These are phyloP conservation scores for Metarhizium humberi DNA, from an alignment of 2,329 filamentous ascomycete species.

Conservation along the genomic window DNA sequence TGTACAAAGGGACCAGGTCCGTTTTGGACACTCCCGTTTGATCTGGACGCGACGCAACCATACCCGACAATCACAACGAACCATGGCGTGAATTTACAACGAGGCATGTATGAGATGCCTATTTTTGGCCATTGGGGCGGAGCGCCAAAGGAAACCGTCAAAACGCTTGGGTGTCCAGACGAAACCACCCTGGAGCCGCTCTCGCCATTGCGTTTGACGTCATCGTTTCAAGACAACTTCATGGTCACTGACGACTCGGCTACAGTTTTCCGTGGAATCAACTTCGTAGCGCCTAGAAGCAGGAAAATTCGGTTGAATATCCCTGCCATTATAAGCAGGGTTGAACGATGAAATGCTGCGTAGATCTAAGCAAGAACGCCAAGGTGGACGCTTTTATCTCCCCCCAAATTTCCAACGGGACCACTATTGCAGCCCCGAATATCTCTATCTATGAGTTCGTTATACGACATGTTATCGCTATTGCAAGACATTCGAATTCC, in stretches of 20 bases:
- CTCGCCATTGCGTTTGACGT: slow-evolving; percentile 49
- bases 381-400: slow-evolving; percentile 30
- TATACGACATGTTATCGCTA: slow-evolving; percentile 32
- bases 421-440: slow-evolving; percentile 44
- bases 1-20: not conserved
- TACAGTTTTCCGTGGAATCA: slow-evolving; percentile 45
- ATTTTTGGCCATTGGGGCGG: slow-evolving; percentile 3
- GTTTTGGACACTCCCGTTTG: not conserved
- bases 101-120: too few species aligned
- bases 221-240: slow-evolving; percentile 54
- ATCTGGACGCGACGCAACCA: not conserved
- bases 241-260: slow-evolving; percentile 49
- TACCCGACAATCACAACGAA: not conserved
- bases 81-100: not conserved
- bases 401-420: slow-evolving; percentile 28
- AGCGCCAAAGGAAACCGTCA: slow-evolving; percentile 21
- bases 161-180: slow-evolving; percentile 12
- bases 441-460: slow-evolving; percentile 32
- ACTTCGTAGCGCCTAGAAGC: slow-evolving; percentile 33
- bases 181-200: slow-evolving; percentile 35
- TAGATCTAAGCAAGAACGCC: slow-evolving; percentile 39
- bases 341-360: slow-evolving; percentile 40
- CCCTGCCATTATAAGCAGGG: slow-evolving; percentile 35
- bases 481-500: slow-evolving; percentile 28
- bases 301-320: slow-evolving; percentile 32